These are phyloP conservation scores for Berberis thunbergii DNA, from an alignment of 164 flowering plant species.

Conservation along the genomic window DNA sequence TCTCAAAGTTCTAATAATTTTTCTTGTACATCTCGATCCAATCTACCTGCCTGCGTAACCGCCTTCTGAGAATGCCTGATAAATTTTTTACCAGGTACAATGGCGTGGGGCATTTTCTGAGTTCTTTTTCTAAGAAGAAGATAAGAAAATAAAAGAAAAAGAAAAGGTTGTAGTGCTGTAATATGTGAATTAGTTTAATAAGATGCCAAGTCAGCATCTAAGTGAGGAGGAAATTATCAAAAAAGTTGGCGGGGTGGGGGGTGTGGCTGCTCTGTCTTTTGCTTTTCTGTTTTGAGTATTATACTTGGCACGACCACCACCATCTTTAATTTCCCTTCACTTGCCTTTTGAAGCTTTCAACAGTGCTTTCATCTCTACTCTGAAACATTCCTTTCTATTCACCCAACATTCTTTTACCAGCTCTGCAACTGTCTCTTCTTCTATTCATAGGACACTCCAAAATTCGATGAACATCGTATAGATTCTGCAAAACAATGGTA, in stretches of 20 bases:
- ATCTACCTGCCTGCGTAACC: too few relatives aligned
- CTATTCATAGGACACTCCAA: conserved; percentile 1
- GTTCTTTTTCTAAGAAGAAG: too few relatives aligned
- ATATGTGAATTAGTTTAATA: not conserved
- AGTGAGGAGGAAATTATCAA: conserved; percentile 20
- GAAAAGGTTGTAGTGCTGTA: too few relatives aligned
- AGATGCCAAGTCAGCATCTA: conserved; percentile 44
- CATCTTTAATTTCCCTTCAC: conserved; percentile 16
- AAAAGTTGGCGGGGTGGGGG: conserved; percentile 23
- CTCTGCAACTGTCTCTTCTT: conserved; percentile 10
- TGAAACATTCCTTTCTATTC: conserved; percentile 19
- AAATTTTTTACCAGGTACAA: too few relatives aligned
- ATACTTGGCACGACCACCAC: conserved; percentile 1
- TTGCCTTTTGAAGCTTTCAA: not conserved
- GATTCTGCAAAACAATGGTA: too few relatives aligned
- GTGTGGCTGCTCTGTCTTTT: conserved; percentile 22
- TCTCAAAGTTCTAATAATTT: too few relatives aligned
- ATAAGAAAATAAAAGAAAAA: too few relatives aligned
- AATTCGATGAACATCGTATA: conserved; percentile 9
- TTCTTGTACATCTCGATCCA: too few relatives aligned
- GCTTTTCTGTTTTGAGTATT: conserved; percentile 27
- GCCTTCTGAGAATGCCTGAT: too few relatives aligned
- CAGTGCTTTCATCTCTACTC: conserved; percentile 4
- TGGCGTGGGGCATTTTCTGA: too few relatives aligned
- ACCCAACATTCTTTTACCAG: conserved; percentile 14